Evolutionary conservation across 225 moss, liverwort and hornwort species (phyloP), one percentile per base, ranked within the genome.

Genomic region (Asterella californica): DNA sequence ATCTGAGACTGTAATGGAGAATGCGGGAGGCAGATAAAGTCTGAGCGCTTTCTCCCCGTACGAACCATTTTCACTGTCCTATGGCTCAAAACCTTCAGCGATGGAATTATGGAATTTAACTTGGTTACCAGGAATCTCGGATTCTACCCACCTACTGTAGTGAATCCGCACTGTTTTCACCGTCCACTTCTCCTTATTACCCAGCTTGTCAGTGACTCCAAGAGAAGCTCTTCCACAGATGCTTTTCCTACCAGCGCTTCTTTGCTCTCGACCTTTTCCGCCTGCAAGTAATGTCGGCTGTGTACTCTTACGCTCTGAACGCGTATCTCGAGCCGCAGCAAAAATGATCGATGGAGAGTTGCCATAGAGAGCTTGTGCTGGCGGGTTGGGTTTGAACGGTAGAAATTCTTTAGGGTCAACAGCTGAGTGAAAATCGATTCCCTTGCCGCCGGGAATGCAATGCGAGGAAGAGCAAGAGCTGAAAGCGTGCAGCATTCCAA

Each of bases 81-180:
- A 71, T 19, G 22, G 15, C n/a, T 42, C 24, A 71, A 37, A 24
- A 33, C 19, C 6, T 36, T 42, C 25, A 42, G 25, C 60, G 27
- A 54, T 7, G 36, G 57, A 53, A 32, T 57, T 55, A 32, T 17
- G 69, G 5, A 75, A 6, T 19, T 34, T 19, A 1, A 33, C 48
- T 5, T 1, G 4, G 53, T 33, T 21, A 10, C 10, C 10, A 47
- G 1, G 18, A 27, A 18, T 50, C 36, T 10, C 4, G 11, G 2
- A 15, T 54, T 57, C 5, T 54, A 73, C 74, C 60, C 63, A 80
- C 80, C 80, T 80, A 64, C 74, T 72, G 49, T 87, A 87, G 48
- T 87, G 87, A 52, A 87, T 80, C 54, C 78, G 77, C 45, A 86
- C 74, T 46, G 27, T 77, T 76, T 83, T 83, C 34, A 34, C 49